Percentiles rank a stretch among this genome's conserved stretches.
Evolutionary conservation across 352 stramenopile species (phyloP).

Genomic region (Pythium folliculosum): DNA sequence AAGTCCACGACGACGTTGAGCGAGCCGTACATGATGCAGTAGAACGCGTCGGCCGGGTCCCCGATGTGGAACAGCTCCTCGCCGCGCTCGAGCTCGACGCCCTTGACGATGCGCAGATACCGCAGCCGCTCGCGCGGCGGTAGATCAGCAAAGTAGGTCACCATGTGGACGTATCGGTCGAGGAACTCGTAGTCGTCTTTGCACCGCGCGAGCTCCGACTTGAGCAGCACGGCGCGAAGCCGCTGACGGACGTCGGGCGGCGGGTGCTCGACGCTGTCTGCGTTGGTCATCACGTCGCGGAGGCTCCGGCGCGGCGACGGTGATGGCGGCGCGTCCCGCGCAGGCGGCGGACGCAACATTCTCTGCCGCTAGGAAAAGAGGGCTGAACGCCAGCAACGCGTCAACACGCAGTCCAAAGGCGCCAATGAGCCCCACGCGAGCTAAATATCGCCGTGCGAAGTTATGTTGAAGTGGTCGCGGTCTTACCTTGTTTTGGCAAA

Average conservation of each 20-base stretch:
- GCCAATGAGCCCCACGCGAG: no score
- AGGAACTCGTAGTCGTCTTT: constrained; percentile 71
- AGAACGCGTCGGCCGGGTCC: constrained; percentile 71
- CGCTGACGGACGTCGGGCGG: constrained; percentile 40
- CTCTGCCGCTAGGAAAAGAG: no score
- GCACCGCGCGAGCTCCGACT: constrained; percentile 40
- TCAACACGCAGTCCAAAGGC: no score
- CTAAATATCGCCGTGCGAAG: background rate
- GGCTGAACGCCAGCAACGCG: no score
- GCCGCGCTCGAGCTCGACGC: constrained; percentile 61
- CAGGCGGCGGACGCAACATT: background rate
- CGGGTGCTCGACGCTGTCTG: constrained; percentile 31
- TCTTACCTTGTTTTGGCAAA: background rate
- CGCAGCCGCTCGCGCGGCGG: constrained; percentile 49
- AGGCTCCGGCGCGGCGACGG: background rate
- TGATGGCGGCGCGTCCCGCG: background rate
- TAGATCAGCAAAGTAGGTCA: constrained; percentile 69
- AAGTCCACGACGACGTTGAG: constrained; percentile 79
- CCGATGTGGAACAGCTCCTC: constrained; percentile 73
- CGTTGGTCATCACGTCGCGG: background rate
- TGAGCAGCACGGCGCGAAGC: constrained; percentile 49
- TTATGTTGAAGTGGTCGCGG: constrained; percentile 8
- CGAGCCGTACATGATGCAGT: constrained; percentile 75
- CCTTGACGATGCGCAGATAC: constrained; percentile 67
- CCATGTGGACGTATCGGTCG: constrained; percentile 60